A percentile compares a stretch with the other conserved stretches of the same genome.
phyloP scores from a whole-genome alignment of 2,329 filamentous ascomycete species.

The Bimuria novae-zelandiae region DNA sequence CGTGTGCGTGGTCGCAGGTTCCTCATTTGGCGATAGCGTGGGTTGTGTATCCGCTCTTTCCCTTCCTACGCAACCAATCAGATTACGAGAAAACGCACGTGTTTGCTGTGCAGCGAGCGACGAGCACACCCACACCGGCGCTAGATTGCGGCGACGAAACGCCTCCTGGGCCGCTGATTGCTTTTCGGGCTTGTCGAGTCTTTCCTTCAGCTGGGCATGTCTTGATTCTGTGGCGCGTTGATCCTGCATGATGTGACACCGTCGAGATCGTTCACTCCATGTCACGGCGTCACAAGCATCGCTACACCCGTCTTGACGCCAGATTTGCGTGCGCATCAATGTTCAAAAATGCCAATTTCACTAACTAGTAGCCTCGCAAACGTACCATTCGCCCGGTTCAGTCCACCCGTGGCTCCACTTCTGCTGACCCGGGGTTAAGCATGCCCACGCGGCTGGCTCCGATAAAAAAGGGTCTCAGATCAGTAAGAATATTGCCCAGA shows the following conservation, averaged over 20 bases:
- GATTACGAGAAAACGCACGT: not conserved
- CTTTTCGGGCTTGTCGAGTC: slow-evolving; percentile 2
- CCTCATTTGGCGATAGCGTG: not conserved
- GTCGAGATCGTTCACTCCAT: not conserved
- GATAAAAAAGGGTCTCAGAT: not conserved
- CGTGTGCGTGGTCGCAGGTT: not conserved
- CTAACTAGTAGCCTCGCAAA: not conserved
- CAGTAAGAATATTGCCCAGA: not conserved
- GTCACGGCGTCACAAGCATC: not conserved
- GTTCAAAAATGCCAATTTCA: no score
- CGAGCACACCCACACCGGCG: not conserved
- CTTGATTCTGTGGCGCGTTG: not conserved
- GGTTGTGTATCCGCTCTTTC: not conserved
- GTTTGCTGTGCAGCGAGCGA: not conserved
- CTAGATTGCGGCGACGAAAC: not conserved
- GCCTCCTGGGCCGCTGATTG: slow-evolving; percentile 1
- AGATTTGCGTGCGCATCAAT: not conserved
- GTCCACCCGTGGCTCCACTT: not conserved
- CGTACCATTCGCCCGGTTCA: not conserved
- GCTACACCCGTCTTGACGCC: not conserved
- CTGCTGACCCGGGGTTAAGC: not conserved
- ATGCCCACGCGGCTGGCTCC: not conserved
- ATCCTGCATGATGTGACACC: not conserved
- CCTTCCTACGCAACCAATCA: no score
- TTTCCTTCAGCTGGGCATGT: slow-evolving; percentile 1